These are phyloP conservation scores for Rhodotorula toruloides DNA, from an alignment of 768 basidiomycete species.

Conservation along the genomic window DNA sequence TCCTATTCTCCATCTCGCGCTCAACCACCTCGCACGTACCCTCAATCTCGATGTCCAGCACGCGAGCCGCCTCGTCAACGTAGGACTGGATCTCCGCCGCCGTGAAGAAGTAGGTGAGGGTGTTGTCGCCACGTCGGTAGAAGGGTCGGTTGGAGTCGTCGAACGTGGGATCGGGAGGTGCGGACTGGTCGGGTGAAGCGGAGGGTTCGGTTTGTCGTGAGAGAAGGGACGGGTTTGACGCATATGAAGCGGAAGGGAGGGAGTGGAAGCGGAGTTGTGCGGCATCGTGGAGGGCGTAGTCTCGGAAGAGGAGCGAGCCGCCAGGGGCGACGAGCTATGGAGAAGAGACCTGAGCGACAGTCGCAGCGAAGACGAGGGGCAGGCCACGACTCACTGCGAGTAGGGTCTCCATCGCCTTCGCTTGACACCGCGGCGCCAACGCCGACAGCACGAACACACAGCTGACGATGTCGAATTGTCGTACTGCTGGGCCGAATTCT, in stretches of 20 bases:
- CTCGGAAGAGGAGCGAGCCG: slow-evolving; percentile 31
- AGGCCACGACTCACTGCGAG: background rate
- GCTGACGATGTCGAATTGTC: slow-evolving; percentile 25
- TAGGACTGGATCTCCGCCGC: slow-evolving; percentile 9
- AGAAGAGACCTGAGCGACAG: background rate
- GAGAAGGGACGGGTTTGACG: slow-evolving; percentile 25
- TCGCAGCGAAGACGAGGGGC: background rate
- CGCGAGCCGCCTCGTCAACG: background rate
- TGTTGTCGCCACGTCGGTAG: slow-evolving; percentile 36
- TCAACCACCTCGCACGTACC: slow-evolving; percentile 13
- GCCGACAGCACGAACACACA: slow-evolving; percentile 36
- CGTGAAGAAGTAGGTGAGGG: slow-evolving; percentile 35
- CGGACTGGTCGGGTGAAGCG: background rate
- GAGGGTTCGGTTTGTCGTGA: slow-evolving; percentile 1
- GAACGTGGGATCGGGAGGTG: background rate
- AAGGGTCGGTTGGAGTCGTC: slow-evolving; percentile 13
- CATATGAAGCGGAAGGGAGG: slow-evolving; percentile 29
- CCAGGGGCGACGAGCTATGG: slow-evolving; percentile 30
- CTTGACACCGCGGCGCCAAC: slow-evolving; percentile 15
- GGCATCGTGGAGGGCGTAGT: slow-evolving; percentile 36
- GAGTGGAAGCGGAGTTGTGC: slow-evolving; percentile 36
- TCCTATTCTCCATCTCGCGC: slow-evolving; percentile 28
- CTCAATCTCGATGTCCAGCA: slow-evolving; percentile 8
- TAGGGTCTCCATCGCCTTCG: slow-evolving; percentile 14
- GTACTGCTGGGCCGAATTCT: slow-evolving; percentile 6